Conservation (phyloP, 192 early-diverging fungal species). For the Backusella circina region DNA sequence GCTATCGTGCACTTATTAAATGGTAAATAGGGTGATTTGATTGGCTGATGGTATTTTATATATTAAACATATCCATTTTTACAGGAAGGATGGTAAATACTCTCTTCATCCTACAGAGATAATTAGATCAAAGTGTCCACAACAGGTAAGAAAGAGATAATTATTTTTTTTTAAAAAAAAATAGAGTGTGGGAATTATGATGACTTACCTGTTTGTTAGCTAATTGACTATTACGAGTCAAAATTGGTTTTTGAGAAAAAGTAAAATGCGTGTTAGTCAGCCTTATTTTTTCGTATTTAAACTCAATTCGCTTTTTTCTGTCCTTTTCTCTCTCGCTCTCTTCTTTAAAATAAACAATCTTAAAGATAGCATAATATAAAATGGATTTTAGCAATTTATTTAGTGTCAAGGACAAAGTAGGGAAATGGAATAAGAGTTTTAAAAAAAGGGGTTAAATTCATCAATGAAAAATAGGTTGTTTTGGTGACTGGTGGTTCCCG, state of each 20-base stretch:
- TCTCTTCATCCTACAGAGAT: not conserved
- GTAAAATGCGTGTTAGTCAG: not conserved
- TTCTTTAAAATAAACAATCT: not conserved
- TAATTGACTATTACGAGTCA: slow-evolving; percentile 6
- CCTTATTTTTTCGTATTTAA: not conserved
- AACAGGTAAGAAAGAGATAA: not conserved
- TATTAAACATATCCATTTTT: not conserved
- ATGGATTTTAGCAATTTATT: slow-evolving; percentile 41
- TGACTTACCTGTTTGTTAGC: not conserved
- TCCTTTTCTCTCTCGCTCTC: not conserved
- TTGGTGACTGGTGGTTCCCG: slow-evolving; percentile 78
- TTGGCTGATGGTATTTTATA: not conserved
- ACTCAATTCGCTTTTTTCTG: not conserved
- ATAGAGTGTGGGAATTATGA: not conserved
- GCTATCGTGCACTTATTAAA: not conserved
- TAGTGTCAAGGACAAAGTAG: slow-evolving; percentile 68
- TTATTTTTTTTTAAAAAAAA: not conserved
- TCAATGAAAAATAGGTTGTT: slow-evolving; percentile 39
- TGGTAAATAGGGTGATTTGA: not conserved
- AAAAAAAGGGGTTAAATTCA: not conserved
- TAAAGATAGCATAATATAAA: not conserved
- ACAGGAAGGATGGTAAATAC: not conserved
- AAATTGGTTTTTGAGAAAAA: slow-evolving; percentile 4
- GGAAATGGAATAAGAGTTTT: not conserved
- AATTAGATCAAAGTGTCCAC: not conserved